Conservation (phyloP, 225 moss, liverwort and hornwort genomes). For the Antitrichia curtipendula region DNA sequence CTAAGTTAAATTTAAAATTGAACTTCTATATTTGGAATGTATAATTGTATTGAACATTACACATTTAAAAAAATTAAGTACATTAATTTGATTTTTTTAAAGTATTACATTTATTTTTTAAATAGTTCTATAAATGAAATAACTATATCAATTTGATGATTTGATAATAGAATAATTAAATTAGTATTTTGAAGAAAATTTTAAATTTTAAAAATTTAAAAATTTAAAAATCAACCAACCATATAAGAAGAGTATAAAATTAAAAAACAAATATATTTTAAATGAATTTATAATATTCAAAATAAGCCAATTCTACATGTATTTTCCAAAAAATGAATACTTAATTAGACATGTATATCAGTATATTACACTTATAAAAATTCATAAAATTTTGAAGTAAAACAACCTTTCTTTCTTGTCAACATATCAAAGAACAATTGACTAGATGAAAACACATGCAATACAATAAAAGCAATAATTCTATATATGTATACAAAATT, state of each 20-base stretch:
- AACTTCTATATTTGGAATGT: background rate
- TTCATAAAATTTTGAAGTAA: background rate
- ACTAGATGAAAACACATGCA: background rate
- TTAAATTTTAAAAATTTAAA: background rate
- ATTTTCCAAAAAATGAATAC: background rate
- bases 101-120: background rate
- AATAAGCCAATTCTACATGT: background rate
- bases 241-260: no score
- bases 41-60: no score
- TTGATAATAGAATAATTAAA: background rate
- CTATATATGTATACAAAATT: background rate
- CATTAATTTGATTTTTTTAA: background rate
- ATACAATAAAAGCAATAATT: background rate
- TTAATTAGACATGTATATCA: background rate
- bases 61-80: no score
- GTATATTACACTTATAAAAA: no score
- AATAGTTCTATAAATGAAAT: no score
- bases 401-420: accelerated
- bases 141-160: background rate
- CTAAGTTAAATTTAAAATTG: background rate
- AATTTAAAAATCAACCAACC: background rate
- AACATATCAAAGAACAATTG: background rate
- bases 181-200: no score
- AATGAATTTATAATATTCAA: background rate
- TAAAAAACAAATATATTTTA: background rate